These are phyloP conservation scores for Grifola frondosa DNA, from an alignment of 1,284 basidiomycete species.

Conservation along the genomic window DNA sequence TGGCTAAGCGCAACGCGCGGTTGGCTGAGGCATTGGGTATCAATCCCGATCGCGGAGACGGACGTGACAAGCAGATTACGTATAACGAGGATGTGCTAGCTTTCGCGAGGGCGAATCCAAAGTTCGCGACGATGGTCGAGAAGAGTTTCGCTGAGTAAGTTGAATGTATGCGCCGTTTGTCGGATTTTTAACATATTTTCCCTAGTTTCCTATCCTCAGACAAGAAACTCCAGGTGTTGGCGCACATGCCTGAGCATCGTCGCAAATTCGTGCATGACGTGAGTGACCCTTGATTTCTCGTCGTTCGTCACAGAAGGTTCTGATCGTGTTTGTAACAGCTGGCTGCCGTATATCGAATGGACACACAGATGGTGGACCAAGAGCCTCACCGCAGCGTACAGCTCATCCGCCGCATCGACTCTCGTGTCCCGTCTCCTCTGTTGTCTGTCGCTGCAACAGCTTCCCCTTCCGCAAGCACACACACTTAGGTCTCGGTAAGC, in stretches of 20 bases:
- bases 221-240: slow-evolving; percentile 72
- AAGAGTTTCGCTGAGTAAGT: slow-evolving; percentile 77
- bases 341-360: slow-evolving; percentile 77
- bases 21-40: slow-evolving; percentile 90
- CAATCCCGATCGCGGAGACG: slow-evolving; percentile 42
- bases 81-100: slow-evolving; percentile 63
- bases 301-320: neutral
- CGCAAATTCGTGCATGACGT: slow-evolving; percentile 80
- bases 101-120: slow-evolving; percentile 61
- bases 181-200: slow-evolving; percentile 7
- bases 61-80: slow-evolving; percentile 38
- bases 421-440: slow-evolving; percentile 69
- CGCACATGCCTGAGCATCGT: slow-evolving; percentile 77
- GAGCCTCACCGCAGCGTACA: slow-evolving; percentile 81
- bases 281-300: slow-evolving; percentile 21
- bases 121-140: slow-evolving; percentile 74
- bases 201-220: slow-evolving; percentile 67
- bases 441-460: slow-evolving; percentile 49
- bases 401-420: slow-evolving; percentile 77
- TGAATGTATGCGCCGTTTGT: slow-evolving; percentile 5
- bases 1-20: slow-evolving; percentile 82
- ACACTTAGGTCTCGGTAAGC: slow-evolving; percentile 50
- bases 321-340: slow-evolving; percentile 53
- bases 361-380: slow-evolving; percentile 80
- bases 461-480: slow-evolving; percentile 22